Evolutionary conservation across 305 asterid species (phyloP).

Genomic region (Fraxinus angustifolia): DNA sequence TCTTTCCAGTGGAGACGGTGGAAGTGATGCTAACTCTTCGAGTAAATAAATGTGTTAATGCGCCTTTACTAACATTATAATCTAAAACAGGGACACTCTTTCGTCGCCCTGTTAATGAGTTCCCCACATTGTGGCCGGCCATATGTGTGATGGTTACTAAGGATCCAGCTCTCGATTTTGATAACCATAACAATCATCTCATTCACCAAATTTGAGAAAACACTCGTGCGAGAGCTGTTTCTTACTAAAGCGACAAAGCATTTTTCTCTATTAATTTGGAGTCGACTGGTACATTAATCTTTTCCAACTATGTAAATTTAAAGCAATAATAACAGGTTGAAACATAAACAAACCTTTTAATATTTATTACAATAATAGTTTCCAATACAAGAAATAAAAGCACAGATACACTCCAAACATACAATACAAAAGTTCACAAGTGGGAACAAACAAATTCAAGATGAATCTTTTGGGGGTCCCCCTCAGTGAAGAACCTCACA

Average conservation of each 20-base stretch:
- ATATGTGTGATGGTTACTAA: neutral
- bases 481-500: neutral
- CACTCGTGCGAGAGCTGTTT: neutral
- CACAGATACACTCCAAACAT: constrained; percentile 20
- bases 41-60: neutral
- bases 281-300: neutral
- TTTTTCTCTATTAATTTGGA: neutral
- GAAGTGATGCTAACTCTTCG: neutral
- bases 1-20: neutral
- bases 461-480: constrained; percentile 25
- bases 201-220: neutral
- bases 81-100: neutral
- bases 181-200: neutral
- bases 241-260: neutral
- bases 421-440: constrained; percentile 15
- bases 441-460: constrained; percentile 33
- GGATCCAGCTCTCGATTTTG: neutral
- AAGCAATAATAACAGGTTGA: neutral
- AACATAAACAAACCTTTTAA: neutral
- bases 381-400: constrained; percentile 10
- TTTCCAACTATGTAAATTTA: neutral
- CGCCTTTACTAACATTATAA: neutral
- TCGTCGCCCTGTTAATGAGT: neutral
- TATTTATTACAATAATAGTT: constrained; percentile 7
- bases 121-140: neutral